Conservation (phyloP, 495 filamentous ascomycete genomes). For the Glarea lozoyensis region DNA sequence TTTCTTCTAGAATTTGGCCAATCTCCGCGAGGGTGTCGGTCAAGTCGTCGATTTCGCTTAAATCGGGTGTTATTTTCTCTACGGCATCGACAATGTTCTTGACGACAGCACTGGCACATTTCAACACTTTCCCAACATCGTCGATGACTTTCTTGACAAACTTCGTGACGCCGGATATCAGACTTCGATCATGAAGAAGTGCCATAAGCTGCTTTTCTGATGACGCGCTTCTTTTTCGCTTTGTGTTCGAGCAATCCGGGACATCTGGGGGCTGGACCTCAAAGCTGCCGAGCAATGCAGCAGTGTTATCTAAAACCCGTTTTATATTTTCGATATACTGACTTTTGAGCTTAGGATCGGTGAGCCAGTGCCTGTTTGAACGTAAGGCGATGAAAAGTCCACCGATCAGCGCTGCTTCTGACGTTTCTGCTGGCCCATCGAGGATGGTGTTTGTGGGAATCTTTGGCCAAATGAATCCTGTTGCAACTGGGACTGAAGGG, state of each 20-base stretch:
- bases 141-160: neutral
- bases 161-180: neutral
- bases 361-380: neutral
- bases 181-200: neutral
- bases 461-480: neutral
- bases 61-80: neutral
- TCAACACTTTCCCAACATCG: neutral
- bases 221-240: neutral
- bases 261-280: neutral
- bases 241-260: constrained; percentile 1
- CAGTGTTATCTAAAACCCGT: neutral
- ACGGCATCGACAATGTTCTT: neutral
- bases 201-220: neutral
- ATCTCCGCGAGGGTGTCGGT: neutral
- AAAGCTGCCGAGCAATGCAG: neutral
- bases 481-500: too few relatives aligned
- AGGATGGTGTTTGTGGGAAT: neutral
- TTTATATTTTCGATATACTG: neutral
- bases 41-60: neutral
- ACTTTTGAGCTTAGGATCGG: neutral
- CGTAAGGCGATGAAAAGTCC: neutral
- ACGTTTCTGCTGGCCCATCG: neutral
- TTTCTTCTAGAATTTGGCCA: too few relatives aligned
- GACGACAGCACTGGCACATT: neutral
- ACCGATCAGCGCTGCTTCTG: neutral